These are phyloP conservation scores for Syzygium aromaticum DNA, from an alignment of 345 rosid genomes.

Conservation along the genomic window DNA sequence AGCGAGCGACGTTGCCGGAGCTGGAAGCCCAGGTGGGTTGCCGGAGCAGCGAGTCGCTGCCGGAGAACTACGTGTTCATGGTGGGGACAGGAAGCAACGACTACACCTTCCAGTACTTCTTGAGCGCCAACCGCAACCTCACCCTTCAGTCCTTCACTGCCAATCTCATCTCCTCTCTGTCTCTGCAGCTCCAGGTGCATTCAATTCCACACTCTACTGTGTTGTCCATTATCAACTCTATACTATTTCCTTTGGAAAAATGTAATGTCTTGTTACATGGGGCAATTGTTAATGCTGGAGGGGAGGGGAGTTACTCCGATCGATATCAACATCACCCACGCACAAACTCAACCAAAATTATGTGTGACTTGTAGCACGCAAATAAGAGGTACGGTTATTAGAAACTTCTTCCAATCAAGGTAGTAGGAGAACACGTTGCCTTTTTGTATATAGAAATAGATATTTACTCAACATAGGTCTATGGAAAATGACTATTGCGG, in stretches of 20 bases:
- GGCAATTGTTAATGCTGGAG: neutral
- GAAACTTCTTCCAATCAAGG: neutral
- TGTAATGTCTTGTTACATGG: neutral
- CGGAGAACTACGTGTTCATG: slow-evolving; percentile 25
- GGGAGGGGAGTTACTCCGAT: neutral
- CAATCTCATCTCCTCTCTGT: slow-evolving; percentile 28
- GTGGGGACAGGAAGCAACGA: slow-evolving; percentile 63
- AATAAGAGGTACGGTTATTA: no score
- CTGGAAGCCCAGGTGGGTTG: slow-evolving; percentile 16
- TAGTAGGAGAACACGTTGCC: neutral
- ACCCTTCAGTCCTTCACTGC: slow-evolving; percentile 32
- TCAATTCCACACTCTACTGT: neutral
- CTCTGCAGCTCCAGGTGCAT: slow-evolving; percentile 34
- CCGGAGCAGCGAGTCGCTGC: slow-evolving; percentile 2
- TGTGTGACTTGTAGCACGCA: neutral
- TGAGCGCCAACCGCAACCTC: neutral
- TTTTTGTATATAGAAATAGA: neutral
- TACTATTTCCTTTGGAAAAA: neutral
- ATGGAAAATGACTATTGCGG: neutral
- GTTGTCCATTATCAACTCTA: neutral
- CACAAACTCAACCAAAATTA: neutral
- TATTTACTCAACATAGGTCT: neutral
- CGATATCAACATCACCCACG: neutral
- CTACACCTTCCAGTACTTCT: slow-evolving; percentile 52
- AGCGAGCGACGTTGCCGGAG: slow-evolving; percentile 26